These are phyloP conservation scores for Diphasiastrum complanatum DNA, from an alignment of 83 land plant species.

Conservation along the genomic window DNA sequence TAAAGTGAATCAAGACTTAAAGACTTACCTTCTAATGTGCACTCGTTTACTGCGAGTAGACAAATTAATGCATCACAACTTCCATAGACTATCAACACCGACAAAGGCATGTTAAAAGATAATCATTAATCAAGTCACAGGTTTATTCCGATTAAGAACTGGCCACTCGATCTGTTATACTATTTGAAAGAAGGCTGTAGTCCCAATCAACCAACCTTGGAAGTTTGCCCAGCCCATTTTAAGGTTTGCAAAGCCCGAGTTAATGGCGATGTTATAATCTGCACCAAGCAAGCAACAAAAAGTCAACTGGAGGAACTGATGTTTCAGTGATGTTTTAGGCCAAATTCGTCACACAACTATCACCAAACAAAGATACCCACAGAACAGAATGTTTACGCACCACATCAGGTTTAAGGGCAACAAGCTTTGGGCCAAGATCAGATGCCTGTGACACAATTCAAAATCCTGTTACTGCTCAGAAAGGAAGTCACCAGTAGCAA, in stretches of 20 bases:
- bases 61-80: too few relatives aligned
- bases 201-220: constrained; percentile 9
- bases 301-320: not conserved
- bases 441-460: constrained; percentile 17
- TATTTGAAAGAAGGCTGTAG: not conserved
- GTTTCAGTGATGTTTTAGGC: not conserved
- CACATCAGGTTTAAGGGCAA: constrained; percentile 19
- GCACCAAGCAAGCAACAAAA: not conserved
- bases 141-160: too few relatives aligned
- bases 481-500: not conserved
- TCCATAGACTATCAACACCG: too few relatives aligned
- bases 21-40: too few relatives aligned
- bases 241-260: constrained; percentile 31
- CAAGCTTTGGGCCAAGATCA: constrained; percentile 14
- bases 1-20: too few relatives aligned
- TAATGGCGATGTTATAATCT: constrained; percentile 27
- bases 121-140: too few relatives aligned
- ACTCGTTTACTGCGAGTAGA: too few relatives aligned
- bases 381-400: constrained; percentile 6
- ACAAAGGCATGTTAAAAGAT: too few relatives aligned
- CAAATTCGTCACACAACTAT: not conserved
- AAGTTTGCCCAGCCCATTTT: constrained; percentile 16
- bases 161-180: constrained; percentile 3
- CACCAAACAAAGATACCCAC: not conserved
- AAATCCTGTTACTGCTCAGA: not conserved